Base-by-base conservation (phyloP, 2,329 filamentous ascomycete genomes). In the Aphanocladium album region DNA sequence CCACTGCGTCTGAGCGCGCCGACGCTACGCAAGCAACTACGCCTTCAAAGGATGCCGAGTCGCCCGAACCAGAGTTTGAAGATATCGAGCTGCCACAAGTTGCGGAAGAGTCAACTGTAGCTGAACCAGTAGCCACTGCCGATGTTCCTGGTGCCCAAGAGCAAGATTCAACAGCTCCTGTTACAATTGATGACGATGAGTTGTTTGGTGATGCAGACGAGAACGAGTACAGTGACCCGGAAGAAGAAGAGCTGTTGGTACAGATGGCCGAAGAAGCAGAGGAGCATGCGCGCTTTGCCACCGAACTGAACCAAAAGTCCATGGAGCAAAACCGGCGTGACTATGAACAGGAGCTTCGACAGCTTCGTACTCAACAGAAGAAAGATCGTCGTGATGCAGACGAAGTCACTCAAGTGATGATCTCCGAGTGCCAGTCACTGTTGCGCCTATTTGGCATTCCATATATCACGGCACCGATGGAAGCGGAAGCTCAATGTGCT, bases 381-480 rank as follows among this genome's bases (percentile, higher is more conserved):
- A 96, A 96, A 71, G 95, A 99, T 69, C 88, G 92, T 1, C 85
- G 95, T 68, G 95, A 99, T 71, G 93, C 96, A 0, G 96, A 99
- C 68, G 95, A 99, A 73, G 93, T 99, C 4, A 96, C 93, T 0
- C 90, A 96, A 66, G 89, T 93, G 66, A 99, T 99, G 95, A 87
- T 98, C 45, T 86, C 88, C 1, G 96, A 99, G 74, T 98, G 95
- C 65, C 95, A 99, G 71, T 89, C 95, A 50, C 83, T 99, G 0
- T 84, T 99, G 21, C 84, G 87, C 5, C 83, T 97, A 9, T 99
- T 99, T 72, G 95, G 95, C 0, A 85, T 99, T 12, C 95, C 95
- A 0, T 99, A 99, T 70, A 89, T 99, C 67, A 99, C 93, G 0
- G 95, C 95, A 0, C 96, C 96, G 0, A 98, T 98, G 95, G 95